phyloP scores from a whole-genome alignment of 2,329 filamentous ascomycete species.

The Monilinia fructicola region DNA sequence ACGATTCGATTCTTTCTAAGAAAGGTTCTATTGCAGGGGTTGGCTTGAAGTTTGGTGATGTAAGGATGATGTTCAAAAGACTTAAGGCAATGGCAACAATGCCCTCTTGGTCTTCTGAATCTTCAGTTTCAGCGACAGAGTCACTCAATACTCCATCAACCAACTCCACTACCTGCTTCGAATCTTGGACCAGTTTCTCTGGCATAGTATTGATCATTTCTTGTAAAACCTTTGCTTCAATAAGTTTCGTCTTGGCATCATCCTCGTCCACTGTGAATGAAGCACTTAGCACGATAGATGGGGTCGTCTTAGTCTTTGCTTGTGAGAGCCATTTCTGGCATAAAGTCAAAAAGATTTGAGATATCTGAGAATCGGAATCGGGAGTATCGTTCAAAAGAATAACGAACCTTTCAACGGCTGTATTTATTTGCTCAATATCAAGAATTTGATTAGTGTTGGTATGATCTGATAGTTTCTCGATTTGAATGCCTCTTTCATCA shows the following conservation, averaged over 20 bases:
- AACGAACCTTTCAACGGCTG: constrained; percentile 49
- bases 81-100: constrained; percentile 56
- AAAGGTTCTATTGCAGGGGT: constrained; percentile 45
- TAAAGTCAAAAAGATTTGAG: constrained; percentile 59
- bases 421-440: constrained; percentile 41
- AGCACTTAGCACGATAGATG: constrained; percentile 37
- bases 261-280: constrained; percentile 39
- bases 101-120: constrained; percentile 48
- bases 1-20: constrained; percentile 49
- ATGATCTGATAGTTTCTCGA: constrained; percentile 41
- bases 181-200: constrained; percentile 62
- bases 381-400: constrained; percentile 48
- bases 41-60: constrained; percentile 55
- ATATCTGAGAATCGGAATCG: constrained; percentile 47
- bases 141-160: constrained; percentile 56
- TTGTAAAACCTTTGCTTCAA: constrained; percentile 63
- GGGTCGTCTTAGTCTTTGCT: constrained; percentile 19
- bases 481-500: constrained; percentile 51
- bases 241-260: constrained; percentile 51
- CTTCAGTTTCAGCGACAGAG: constrained; percentile 34
- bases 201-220: constrained; percentile 63
- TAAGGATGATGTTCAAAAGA: constrained; percentile 60
- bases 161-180: constrained; percentile 64
- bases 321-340: constrained; percentile 57
- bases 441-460: constrained; percentile 1